Evolutionary conservation across 306 rosid genomes (phyloP).

Genomic region (Sicyos edulis): DNA sequence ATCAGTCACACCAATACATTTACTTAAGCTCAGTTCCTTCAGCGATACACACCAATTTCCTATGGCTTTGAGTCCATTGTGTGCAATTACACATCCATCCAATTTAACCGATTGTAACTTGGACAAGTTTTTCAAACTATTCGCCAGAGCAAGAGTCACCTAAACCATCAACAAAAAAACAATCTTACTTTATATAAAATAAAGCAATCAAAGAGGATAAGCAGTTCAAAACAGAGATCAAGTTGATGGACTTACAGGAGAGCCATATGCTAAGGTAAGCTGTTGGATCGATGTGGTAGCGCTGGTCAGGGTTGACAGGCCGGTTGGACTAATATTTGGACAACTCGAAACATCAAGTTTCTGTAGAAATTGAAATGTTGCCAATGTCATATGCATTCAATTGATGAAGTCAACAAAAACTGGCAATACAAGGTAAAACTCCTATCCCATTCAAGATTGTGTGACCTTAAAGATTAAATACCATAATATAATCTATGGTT

Average conservation of each 20-base stretch:
- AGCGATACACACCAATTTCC: constrained; percentile 64
- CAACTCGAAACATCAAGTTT: constrained; percentile 82
- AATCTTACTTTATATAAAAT: constrained; percentile 6
- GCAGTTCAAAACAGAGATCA: constrained; percentile 2
- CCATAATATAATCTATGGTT: not conserved
- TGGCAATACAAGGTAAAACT: not conserved
- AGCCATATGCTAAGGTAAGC: constrained; percentile 60
- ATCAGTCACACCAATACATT: constrained; percentile 78
- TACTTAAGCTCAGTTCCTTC: constrained; percentile 75
- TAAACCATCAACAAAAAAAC: constrained; percentile 30
- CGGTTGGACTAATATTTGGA: constrained; percentile 56
- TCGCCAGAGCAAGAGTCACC: constrained; percentile 67
- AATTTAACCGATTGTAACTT: constrained; percentile 66
- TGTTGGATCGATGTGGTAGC: constrained; percentile 46
- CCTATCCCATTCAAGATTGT: not conserved
- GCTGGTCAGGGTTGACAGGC: constrained; percentile 56
- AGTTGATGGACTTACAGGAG: constrained; percentile 54
- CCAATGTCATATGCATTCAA: constrained; percentile 13
- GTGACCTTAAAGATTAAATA: not conserved
- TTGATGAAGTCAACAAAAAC: constrained; percentile 15
- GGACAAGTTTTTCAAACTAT: constrained; percentile 59
- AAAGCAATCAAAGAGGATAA: constrained; percentile 20
- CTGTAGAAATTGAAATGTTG: constrained; percentile 39
- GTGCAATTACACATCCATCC: constrained; percentile 62
- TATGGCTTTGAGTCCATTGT: constrained; percentile 64